These are phyloP conservation scores for Termitomyces sp. DNA, from an alignment of 768 basidiomycete genomes.

Conservation along the genomic window DNA sequence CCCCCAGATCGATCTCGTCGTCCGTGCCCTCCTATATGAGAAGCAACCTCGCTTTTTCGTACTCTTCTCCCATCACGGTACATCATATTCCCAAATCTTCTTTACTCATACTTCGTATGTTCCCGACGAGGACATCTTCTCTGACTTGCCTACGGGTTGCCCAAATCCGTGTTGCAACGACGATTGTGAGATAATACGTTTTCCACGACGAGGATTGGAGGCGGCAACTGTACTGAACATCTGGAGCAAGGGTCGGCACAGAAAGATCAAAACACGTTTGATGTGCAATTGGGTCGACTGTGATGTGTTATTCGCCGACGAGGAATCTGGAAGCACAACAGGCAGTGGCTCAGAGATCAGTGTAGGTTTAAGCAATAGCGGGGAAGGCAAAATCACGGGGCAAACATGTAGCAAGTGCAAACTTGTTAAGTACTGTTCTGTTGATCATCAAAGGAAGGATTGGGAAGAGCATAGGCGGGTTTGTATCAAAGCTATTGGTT, in stretches of 20 bases:
- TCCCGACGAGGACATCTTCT: constrained; percentile 67
- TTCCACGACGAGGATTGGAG: constrained; percentile 60
- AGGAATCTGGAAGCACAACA: constrained; percentile 19
- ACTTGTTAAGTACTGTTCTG: constrained; percentile 73
- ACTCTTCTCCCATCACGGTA: constrained; percentile 75
- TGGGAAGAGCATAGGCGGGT: constrained; percentile 78
- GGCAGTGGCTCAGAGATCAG: constrained; percentile 40
- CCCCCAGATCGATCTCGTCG: constrained; percentile 74
- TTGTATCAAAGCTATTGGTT: constrained; percentile 33
- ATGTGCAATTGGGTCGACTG: constrained; percentile 88
- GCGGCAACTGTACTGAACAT: constrained; percentile 59
- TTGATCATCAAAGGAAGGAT: constrained; percentile 69
- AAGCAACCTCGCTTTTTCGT: constrained; percentile 74
- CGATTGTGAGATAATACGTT: constrained; percentile 80
- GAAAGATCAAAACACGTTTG: constrained; percentile 46
- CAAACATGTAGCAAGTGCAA: constrained; percentile 75
- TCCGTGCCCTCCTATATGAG: constrained; percentile 72
- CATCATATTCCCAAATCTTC: constrained; percentile 77
- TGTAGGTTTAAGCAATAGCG: constrained; percentile 23
- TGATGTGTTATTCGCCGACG: constrained; percentile 52
- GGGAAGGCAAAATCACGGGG: constrained; percentile 31
- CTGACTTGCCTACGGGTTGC: constrained; percentile 75
- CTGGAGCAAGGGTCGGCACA: constrained; percentile 49
- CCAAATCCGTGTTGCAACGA: constrained; percentile 77
- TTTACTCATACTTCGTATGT: constrained; percentile 71